Percentiles rank a stretch among this genome's conserved stretches.
Evolutionary conservation across 1,139 yeast genomes (phyloP).

Genomic region (Scheffersomyces segobiensis): DNA sequence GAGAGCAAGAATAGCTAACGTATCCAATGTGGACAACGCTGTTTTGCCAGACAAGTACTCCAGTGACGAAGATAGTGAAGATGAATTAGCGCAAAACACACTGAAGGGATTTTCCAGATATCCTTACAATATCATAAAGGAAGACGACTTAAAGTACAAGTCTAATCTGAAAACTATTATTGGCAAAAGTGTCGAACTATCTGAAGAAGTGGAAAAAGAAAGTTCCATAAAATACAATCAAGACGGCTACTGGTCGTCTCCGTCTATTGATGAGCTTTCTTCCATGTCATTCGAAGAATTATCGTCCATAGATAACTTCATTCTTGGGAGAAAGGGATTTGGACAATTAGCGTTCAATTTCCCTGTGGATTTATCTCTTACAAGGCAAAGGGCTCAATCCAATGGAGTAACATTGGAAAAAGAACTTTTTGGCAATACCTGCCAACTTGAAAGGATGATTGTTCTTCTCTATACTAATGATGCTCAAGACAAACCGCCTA

Average conservation of each 20-base stretch:
- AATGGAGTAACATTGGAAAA: slow-evolving; percentile 26
- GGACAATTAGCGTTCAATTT: slow-evolving; percentile 74
- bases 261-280: slow-evolving; percentile 58
- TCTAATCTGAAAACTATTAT: slow-evolving; percentile 4
- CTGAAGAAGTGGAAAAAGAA: slow-evolving; percentile 4
- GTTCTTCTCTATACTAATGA: slow-evolving; percentile 70
- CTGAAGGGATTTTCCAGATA: slow-evolving; percentile 12
- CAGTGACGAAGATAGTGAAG: slow-evolving; percentile 20
- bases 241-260: slow-evolving; percentile 80
- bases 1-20: slow-evolving; percentile 25
- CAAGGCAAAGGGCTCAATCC: slow-evolving; percentile 28
- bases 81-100: slow-evolving; percentile 6
- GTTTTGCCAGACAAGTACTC: slow-evolving; percentile 21
- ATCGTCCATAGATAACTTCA: slow-evolving; percentile 60
- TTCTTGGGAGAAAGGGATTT: slow-evolving; percentile 71
- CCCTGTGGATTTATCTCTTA: slow-evolving; percentile 68
- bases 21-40: slow-evolving; percentile 17
- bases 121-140: slow-evolving; percentile 13
- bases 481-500: slow-evolving; percentile 49
- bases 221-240: slow-evolving; percentile 9
- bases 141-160: slow-evolving; percentile 1
- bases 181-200: slow-evolving; percentile 11
- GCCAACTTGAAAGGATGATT: slow-evolving; percentile 56
- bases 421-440: slow-evolving; percentile 56
- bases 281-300: slow-evolving; percentile 52